These are phyloP conservation scores for Saccharomycopsis fibuligera DNA, from an alignment of 805 yeast genomes.

Conservation along the genomic window DNA sequence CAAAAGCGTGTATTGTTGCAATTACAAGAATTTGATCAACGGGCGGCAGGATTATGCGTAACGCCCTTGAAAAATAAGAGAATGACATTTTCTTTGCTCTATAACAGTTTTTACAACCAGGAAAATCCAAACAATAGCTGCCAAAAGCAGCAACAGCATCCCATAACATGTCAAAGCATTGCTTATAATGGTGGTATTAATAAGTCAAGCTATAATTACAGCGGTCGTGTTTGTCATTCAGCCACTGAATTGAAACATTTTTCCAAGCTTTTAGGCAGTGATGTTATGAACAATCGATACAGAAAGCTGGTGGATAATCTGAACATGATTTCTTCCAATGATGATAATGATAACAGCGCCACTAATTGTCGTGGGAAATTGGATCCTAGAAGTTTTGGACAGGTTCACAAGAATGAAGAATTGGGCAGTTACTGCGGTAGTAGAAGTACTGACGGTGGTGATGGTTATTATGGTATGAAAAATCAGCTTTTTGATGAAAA, in stretches of 20 bases:
- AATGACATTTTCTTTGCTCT: constrained; percentile 14
- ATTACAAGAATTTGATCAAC: constrained; percentile 13
- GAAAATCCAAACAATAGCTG: not conserved
- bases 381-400: too few species aligned
- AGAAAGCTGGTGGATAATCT: not conserved
- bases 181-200: too few species aligned
- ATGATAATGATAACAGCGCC: too few species aligned
- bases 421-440: not conserved
- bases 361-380: too few species aligned
- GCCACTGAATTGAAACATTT: constrained; percentile 10
- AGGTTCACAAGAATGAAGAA: too few species aligned
- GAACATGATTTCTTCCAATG: not conserved
- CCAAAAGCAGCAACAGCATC: too few species aligned
- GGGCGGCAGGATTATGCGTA: too few species aligned
- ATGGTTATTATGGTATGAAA: not conserved
- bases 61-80: constrained; percentile 5
- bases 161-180: too few species aligned
- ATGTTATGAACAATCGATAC: constrained; percentile 1
- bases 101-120: constrained; percentile 7
- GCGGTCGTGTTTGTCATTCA: too few species aligned
- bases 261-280: not conserved
- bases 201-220: not conserved
- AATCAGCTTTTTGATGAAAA: too few species aligned
- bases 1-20: constrained; percentile 9
- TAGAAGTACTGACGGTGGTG: not conserved